Base-by-base conservation (phyloP, 345 rosid genomes). In the Eucalyptus sp. region DNA sequence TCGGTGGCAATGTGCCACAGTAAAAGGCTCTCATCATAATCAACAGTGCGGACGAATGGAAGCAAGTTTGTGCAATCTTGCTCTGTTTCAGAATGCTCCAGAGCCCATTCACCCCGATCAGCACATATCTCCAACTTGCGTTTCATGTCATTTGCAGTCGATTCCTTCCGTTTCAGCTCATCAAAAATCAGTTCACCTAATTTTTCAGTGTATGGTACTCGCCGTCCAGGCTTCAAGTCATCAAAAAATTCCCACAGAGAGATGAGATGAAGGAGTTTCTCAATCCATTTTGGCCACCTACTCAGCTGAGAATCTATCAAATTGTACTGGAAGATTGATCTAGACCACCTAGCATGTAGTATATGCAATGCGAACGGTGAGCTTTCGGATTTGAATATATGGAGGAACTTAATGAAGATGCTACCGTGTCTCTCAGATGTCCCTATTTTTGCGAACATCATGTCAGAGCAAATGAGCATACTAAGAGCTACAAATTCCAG, bases 61-160 rank as follows among this genome's bases (percentile, higher is more conserved):
- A 71, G 81, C 81, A 71, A 71, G 25, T 8, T 3, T 33, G 11
- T 20, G 46, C 46, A 71, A 71, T 20, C 25, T 9, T 10, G 20
- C 46, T 20, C 6, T 33, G 44, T 33, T 71, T 71, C 3, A 0
- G 44, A 8, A 37, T 71, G 7, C 44, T 5, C 25, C 81, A 71
- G 44, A 17, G 44, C 81, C 44, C 81, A 71, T 17, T 33, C 5
- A 31, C 80, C 81, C 10, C 81, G 25, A 17, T 44, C 25, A 71
- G 44, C 44, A 66, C 41, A 66, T 16, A 66, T n/a, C 41, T 31
- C 13, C 29, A 4, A 54, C 10, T 1, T 1, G 0, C 8, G 1
- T 3, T 16, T 1, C 22, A 17, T 7, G 56, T 3, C 22, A 7
- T 3, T 1, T 54, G 27, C 60, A 3, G 60, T 22, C 27, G 60